Evolutionary conservation across 2,329 filamentous ascomycete species (phyloP), one percentile per base, ranked within the genome.

Genomic region (Ilyonectria sp.): DNA sequence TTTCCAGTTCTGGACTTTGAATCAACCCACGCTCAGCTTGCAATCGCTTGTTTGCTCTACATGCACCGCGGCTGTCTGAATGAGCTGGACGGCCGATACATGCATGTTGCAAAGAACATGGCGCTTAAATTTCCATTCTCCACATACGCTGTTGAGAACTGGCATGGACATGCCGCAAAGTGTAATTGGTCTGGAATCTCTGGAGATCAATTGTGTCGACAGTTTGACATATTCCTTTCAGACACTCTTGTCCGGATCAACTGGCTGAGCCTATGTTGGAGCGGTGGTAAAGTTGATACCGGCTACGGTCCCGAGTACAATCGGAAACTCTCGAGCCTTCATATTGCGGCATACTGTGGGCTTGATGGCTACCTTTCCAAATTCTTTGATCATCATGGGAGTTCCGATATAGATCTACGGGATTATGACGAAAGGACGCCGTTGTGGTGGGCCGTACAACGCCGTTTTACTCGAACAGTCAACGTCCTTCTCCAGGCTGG

Each of bases 281-380:
- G 17, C 26, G 6, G 17, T 13, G 6, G 6, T 10, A 6, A 26
- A 26, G n/a, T 26, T 21, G 21, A 11, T 10, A 9, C 8, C 8
- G 31, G 8, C 10, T 0, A 21, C 2, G 2, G 15, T 13, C 52
- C 63, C 4, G n/a, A 43, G 0, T 8, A 47, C 7, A 6, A 21
- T 1, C 4, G 1, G 3, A 61, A 44, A 1, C 23, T 68, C 11
- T 63, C 63, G n/a, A 47, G 63, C 23, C 53, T 73, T 6, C 69
- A 70, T n/a, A 50, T 70, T 7, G 65, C 63, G 11, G 67, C 67
- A 9, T 47, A 69, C 17, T 71, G 65, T 6, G 71, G 69, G 2
- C 56, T 72, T 10, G 21, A 21, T 10, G 19, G 56, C 29, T 70
- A 53, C 4, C 35, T 71, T 2, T 43, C 56, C 7, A 17, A n/a